Conservation (phyloP, 345 rosid genomes). For the Heritiera fomes region DNA sequence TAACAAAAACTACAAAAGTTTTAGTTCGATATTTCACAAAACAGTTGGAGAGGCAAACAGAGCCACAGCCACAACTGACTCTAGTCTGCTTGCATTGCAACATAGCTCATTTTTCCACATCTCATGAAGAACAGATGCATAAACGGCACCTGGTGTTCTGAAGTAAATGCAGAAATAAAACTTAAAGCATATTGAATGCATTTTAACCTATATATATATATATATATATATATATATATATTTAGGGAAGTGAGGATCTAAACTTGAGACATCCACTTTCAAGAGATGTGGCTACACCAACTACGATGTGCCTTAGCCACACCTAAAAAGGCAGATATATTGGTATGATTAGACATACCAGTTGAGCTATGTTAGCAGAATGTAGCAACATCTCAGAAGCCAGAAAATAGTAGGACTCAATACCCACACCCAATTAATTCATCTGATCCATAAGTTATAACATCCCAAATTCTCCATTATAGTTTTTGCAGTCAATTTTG, state of each 20-base stretch:
- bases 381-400: background rate
- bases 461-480: background rate
- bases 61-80: background rate
- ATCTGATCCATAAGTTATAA: background rate
- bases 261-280: background rate
- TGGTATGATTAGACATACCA: background rate
- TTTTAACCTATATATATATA: no score
- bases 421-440: background rate
- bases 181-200: background rate
- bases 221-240: no score
- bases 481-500: background rate
- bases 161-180: background rate
- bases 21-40: background rate
- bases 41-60: background rate
- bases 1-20: background rate
- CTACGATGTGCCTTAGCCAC: background rate
- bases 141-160: background rate
- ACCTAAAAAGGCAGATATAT: background rate
- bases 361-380: background rate
- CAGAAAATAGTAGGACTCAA: background rate
- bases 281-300: background rate
- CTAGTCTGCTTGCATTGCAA: background rate
- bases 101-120: background rate
- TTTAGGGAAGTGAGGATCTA: no score
- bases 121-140: background rate